Conservation (phyloP, 2,329 filamentous ascomycete genomes). For the Stagonosporopsis chrysanthemi region DNA sequence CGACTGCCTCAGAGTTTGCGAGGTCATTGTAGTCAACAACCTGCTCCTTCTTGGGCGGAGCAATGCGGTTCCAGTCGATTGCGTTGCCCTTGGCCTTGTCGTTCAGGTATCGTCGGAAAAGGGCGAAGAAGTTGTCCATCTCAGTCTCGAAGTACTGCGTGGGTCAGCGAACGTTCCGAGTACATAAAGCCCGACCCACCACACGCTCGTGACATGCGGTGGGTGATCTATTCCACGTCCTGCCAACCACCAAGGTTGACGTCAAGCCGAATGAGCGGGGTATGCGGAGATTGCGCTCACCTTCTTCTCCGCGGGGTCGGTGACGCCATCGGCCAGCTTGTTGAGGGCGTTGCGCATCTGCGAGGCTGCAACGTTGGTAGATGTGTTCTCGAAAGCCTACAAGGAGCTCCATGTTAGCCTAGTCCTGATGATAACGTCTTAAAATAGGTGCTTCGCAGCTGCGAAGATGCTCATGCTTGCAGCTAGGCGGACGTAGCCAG, state of each 20-base stretch:
- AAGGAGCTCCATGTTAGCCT: conserved; percentile 24
- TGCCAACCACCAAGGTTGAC: neutral
- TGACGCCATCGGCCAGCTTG: conserved; percentile 86
- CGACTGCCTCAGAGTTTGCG: conserved; percentile 85
- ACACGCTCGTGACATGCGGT: conserved; percentile 6
- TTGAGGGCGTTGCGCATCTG: conserved; percentile 99
- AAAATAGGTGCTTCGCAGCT: neutral
- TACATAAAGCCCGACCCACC: conserved; percentile 23
- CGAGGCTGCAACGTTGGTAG: conserved; percentile 94
- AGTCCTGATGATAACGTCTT: neutral
- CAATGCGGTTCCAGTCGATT: conserved; percentile 96
- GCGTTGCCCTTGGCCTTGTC: conserved; percentile 98
- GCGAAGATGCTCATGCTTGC: neutral
- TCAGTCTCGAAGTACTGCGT: conserved; percentile 91
- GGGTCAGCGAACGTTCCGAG: conserved; percentile 28
- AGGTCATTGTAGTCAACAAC: conserved; percentile 95
- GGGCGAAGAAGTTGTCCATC: conserved; percentile 99
- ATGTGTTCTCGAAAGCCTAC: conserved; percentile 99
- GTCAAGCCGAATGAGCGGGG: conserved; percentile 1
- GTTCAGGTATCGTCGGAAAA: conserved; percentile 97
- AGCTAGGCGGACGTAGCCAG: neutral
- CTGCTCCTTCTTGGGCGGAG: conserved; percentile 89
- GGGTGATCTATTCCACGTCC: neutral
- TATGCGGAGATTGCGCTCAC: conserved; percentile 56
- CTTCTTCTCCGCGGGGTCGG: conserved; percentile 80